A percentile compares a stretch with the other conserved stretches of the same genome.
Evolutionary conservation across 208 protist genomes (phyloP).

Genomic region (Wallacemonas rigidus): DNA sequence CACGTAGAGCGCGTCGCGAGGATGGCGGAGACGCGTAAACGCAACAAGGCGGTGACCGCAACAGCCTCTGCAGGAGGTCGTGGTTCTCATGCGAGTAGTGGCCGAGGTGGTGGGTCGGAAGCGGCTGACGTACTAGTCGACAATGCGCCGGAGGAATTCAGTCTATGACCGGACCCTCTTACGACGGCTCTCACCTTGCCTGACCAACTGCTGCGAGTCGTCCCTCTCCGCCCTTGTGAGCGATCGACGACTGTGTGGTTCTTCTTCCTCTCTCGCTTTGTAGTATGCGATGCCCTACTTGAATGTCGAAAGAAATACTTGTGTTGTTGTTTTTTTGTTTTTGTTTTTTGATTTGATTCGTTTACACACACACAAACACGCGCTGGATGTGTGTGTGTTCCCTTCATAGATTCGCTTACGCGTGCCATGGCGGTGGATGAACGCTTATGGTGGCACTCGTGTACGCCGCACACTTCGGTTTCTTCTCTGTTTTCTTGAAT

Average conservation of each 20-base stretch:
- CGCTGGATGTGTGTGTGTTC: background rate
- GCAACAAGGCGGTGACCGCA: constrained; percentile 26
- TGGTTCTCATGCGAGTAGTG: background rate
- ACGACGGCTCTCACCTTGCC: no score
- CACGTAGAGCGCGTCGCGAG: constrained; percentile 75
- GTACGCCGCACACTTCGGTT: background rate
- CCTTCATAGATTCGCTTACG: constrained; percentile 6
- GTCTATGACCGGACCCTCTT: background rate
- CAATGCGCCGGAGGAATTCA: constrained; percentile 16
- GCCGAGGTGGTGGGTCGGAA: background rate
- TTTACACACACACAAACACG: background rate
- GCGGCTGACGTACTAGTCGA: background rate
- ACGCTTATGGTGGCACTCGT: background rate
- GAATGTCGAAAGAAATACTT: background rate
- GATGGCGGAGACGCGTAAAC: constrained; percentile 49
- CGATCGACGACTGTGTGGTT: no score
- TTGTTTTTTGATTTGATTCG: background rate
- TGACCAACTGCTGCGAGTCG: no score
- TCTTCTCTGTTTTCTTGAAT: constrained; percentile 17
- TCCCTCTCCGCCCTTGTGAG: no score
- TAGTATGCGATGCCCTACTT: no score
- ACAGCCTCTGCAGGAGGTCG: background rate
- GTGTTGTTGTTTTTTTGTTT: constrained; percentile 9
- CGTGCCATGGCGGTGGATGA: background rate
- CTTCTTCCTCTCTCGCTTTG: no score